These are phyloP conservation scores for Aspergillus sp. DNA, from an alignment of 2,329 filamentous ascomycete species.

Conservation along the genomic window DNA sequence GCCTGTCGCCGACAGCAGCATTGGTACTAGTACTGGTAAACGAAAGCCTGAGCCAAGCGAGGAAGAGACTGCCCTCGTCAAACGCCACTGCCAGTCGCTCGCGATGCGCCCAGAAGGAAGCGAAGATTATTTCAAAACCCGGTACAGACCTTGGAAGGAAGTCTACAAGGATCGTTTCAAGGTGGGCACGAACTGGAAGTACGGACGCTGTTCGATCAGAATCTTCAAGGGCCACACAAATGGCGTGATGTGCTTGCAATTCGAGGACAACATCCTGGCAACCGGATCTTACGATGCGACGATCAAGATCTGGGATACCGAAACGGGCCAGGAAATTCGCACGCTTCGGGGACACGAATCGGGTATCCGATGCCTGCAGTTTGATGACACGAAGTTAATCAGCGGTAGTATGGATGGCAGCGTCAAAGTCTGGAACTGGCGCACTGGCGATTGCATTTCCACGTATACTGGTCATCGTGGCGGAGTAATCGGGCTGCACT, in stretches of 20 bases:
- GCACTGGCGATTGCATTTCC: slow-evolving; percentile 81
- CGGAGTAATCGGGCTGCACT: slow-evolving; percentile 85
- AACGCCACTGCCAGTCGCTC: slow-evolving; percentile 34
- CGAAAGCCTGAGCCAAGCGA: slow-evolving; percentile 31
- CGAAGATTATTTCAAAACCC: slow-evolving; percentile 53
- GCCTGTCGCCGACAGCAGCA: slow-evolving; percentile 6
- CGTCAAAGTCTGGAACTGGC: slow-evolving; percentile 95
- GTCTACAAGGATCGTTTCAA: slow-evolving; percentile 95
- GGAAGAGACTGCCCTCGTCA: slow-evolving; percentile 32
- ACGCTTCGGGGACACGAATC: slow-evolving; percentile 79
- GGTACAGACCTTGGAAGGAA: slow-evolving; percentile 82
- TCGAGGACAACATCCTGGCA: slow-evolving; percentile 87
- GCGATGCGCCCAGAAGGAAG: slow-evolving; percentile 29
- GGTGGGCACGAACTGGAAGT: slow-evolving; percentile 96
- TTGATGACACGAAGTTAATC: slow-evolving; percentile 88
- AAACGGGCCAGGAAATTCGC: slow-evolving; percentile 82
- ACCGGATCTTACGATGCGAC: slow-evolving; percentile 95
- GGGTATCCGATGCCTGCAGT: slow-evolving; percentile 86
- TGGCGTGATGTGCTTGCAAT: slow-evolving; percentile 75
- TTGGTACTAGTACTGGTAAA: slow-evolving; percentile 18
- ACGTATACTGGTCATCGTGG: slow-evolving; percentile 77
- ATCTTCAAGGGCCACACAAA: slow-evolving; percentile 86
- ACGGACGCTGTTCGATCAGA: slow-evolving; percentile 81
- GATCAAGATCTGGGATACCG: slow-evolving; percentile 94
- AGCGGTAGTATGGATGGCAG: slow-evolving; percentile 86